Evolutionary conservation across 331 rosid species (phyloP).

Genomic region (Pyracantha coccinea): DNA sequence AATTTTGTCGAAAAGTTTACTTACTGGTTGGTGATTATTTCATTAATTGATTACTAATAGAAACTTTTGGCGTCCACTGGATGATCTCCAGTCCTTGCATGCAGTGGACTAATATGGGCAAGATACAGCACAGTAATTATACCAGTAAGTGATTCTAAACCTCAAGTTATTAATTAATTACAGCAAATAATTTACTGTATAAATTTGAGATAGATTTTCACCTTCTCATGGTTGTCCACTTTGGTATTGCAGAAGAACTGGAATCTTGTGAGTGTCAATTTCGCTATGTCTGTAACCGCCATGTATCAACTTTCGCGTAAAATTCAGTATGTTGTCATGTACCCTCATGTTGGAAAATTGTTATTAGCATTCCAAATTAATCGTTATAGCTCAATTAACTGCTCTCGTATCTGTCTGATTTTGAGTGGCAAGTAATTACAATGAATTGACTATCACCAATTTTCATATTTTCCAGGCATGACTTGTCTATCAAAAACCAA

Average conservation of each 20-base stretch:
- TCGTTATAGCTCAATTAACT: neutral
- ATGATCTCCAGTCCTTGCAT: slow-evolving; percentile 9
- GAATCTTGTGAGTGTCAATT: slow-evolving; percentile 9
- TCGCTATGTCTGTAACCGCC: neutral
- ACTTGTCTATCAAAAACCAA: neutral
- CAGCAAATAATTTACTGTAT: neutral
- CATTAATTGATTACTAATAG: neutral
- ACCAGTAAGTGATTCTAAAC: slow-evolving; percentile 10
- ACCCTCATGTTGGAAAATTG: fast-evolving
- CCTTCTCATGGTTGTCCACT: neutral
- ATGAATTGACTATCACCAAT: neutral
- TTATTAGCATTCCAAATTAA: neutral
- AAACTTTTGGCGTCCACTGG: neutral
- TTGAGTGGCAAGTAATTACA: neutral
- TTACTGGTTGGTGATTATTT: neutral
- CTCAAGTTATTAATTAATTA: neutral
- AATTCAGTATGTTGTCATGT: neutral
- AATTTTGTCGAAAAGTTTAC: neutral
- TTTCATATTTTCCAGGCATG: neutral
- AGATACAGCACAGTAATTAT: slow-evolving; percentile 16
- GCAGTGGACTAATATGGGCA: slow-evolving; percentile 16
- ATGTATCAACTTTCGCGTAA: slow-evolving; percentile 8
- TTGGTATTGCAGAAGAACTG: slow-evolving; percentile 12
- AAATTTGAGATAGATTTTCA: neutral
- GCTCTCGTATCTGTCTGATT: neutral